Evolutionary conservation across 495 filamentous ascomycete species (phyloP).

Genomic region (Talaromyces nanjingensis): DNA sequence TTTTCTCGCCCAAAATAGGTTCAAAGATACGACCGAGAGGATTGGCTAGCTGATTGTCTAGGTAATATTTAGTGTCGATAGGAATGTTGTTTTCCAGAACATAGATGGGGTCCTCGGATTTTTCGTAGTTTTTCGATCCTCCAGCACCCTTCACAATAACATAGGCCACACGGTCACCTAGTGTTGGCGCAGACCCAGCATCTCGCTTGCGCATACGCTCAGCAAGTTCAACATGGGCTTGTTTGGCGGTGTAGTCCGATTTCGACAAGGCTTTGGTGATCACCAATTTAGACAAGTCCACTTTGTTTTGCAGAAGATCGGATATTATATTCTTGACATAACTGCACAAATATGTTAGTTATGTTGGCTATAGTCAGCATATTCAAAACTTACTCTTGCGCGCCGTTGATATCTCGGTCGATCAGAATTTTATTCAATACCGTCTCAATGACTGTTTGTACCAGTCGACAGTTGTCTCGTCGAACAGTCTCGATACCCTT

Average conservation of each 20-base stretch:
- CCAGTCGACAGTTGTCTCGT: conserved; percentile 90
- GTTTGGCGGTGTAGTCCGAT: conserved; percentile 72
- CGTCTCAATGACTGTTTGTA: conserved; percentile 96
- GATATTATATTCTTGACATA: conserved; percentile 96
- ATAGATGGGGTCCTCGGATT: conserved; percentile 92
- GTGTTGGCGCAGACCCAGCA: conserved; percentile 83
- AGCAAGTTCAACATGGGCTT: conserved; percentile 92
- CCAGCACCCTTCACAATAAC: conserved; percentile 91
- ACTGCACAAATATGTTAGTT: conserved; percentile 37
- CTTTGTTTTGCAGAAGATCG: conserved; percentile 90
- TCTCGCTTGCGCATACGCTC: conserved; percentile 95
- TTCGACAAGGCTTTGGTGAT: conserved; percentile 97
- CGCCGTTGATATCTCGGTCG: conserved; percentile 77
- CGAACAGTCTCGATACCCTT: conserved; percentile 99
- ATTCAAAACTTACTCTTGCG: conserved; percentile 64
- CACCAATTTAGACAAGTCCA: conserved; percentile 98
- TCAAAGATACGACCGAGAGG: conserved; percentile 94
- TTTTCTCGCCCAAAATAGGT: conserved; percentile 88
- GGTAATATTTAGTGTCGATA: conserved; percentile 97
- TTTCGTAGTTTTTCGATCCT: conserved; percentile 88
- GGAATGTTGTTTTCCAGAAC: conserved; percentile 97
- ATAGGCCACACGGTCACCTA: conserved; percentile 96
- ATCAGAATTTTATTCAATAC: conserved; percentile 93
- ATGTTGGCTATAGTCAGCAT: neutral
- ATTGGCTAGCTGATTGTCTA: conserved; percentile 96